A percentile compares a stretch with the other conserved stretches of the same genome.
Conservation (phyloP, 1,139 yeast genomes). For the Saccharomyces pastorianus region DNA sequence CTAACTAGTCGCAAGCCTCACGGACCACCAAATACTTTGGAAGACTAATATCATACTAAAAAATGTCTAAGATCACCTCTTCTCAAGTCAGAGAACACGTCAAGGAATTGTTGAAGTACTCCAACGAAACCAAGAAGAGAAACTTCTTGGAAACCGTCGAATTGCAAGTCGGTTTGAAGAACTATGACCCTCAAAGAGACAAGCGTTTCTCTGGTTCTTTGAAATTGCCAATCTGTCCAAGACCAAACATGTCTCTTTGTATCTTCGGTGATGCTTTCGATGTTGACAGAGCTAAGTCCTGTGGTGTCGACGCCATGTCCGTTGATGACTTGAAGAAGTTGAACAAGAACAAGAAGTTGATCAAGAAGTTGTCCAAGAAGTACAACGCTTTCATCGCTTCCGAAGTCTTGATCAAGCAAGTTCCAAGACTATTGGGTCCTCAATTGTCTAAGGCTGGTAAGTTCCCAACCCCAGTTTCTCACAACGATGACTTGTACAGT, state of each 20-base stretch:
- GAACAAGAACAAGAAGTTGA: slow-evolving; percentile 99
- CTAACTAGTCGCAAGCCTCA: slow-evolving; percentile 14
- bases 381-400: slow-evolving; percentile 99
- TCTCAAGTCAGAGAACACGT: slow-evolving; percentile 96
- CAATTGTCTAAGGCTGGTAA: slow-evolving; percentile 99
- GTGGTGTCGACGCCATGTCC: slow-evolving; percentile 99
- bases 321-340: slow-evolving; percentile 99
- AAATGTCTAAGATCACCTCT: slow-evolving; percentile 89
- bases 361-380: slow-evolving; percentile 99
- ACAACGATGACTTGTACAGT: slow-evolving; percentile 93
- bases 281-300: slow-evolving; percentile 99
- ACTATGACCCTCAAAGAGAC: slow-evolving; percentile 99
- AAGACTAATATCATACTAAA: slow-evolving; percentile 7
- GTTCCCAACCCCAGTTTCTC: slow-evolving; percentile 99
- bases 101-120: slow-evolving; percentile 81
- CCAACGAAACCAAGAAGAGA: slow-evolving; percentile 97
- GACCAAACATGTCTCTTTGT: slow-evolving; percentile 99
- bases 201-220: slow-evolving; percentile 99
- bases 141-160: slow-evolving; percentile 99
- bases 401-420: slow-evolving; percentile 98
- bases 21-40: slow-evolving; percentile 18
- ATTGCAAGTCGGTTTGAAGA: slow-evolving; percentile 98
- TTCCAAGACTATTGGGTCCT: slow-evolving; percentile 99
- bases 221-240: slow-evolving; percentile 97
- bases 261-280: slow-evolving; percentile 99